Evolutionary conservation across 2,329 filamentous ascomycete species (phyloP).

Genomic region (Chaetomium sp.): DNA sequence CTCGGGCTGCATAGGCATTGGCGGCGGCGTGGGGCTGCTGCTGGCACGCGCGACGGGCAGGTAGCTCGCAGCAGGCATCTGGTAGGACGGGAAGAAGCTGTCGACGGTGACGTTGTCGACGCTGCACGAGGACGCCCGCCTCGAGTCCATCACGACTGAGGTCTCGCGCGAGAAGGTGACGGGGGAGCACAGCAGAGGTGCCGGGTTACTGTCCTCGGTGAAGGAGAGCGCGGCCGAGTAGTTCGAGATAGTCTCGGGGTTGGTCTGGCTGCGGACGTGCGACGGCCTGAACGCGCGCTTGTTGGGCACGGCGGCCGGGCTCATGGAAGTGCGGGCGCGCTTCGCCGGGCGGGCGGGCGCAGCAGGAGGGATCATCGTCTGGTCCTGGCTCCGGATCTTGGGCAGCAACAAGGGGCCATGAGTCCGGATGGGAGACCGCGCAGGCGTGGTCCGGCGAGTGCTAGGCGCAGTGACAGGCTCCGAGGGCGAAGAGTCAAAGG

Average conservation of each 20-base stretch:
- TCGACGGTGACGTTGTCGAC: constrained; percentile 61
- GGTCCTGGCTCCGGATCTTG: constrained; percentile 81
- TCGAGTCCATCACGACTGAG: constrained; percentile 36
- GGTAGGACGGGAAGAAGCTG: constrained; percentile 80
- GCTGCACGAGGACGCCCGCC: constrained; percentile 61
- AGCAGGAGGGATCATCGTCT: constrained; percentile 59
- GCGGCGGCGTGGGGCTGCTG: constrained; percentile 22
- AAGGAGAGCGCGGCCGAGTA: constrained; percentile 35
- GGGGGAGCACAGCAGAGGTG: constrained; percentile 58
- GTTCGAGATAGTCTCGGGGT: constrained; percentile 47
- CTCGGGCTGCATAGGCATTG: constrained; percentile 31
- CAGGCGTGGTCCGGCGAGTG: constrained; percentile 63
- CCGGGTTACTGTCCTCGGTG: constrained; percentile 33
- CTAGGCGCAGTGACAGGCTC: constrained; percentile 53
- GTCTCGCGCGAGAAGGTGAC: constrained; percentile 46
- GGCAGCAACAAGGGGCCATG: constrained; percentile 76
- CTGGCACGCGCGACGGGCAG: constrained; percentile 36
- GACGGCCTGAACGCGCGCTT: constrained; percentile 35
- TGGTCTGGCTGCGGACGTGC: constrained; percentile 55
- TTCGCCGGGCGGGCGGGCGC: constrained; percentile 47
- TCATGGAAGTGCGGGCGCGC: constrained; percentile 50
- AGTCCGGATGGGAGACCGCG: constrained; percentile 64
- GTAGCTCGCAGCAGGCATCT: constrained; percentile 47
- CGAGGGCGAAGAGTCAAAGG: constrained; percentile 56
- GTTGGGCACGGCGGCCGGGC: constrained; percentile 27